These are phyloP conservation scores for Pisolithus tinctorius DNA, from an alignment of 768 basidiomycete species.

Conservation along the genomic window DNA sequence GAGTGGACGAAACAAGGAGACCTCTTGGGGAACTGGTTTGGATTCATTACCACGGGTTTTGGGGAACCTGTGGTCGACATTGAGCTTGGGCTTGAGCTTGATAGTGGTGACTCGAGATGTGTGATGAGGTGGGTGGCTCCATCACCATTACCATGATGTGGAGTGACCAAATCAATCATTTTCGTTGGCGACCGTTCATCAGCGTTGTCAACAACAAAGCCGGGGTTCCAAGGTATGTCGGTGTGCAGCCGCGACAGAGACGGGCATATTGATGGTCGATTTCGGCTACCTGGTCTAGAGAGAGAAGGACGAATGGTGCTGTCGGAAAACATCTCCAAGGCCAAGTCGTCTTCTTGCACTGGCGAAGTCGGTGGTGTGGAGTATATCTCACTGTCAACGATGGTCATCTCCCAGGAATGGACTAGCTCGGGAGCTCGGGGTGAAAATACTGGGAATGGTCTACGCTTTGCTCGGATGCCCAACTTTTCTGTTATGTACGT, in stretches of 20 bases:
- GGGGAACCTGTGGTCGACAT: slow-evolving; percentile 18
- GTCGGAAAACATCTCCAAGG: slow-evolving; percentile 7
- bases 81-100: slow-evolving; percentile 20
- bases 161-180: slow-evolving; percentile 8
- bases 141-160: slow-evolving; percentile 1
- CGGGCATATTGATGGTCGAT: slow-evolving; percentile 23
- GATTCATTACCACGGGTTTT: slow-evolving; percentile 22
- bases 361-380: slow-evolving; percentile 41
- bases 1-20: slow-evolving; percentile 95
- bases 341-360: slow-evolving; percentile 9
- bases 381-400: slow-evolving; percentile 34
- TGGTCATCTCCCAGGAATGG: slow-evolving; percentile 22
- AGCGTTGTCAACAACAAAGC: slow-evolving; percentile 31
- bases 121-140: slow-evolving; percentile 12
- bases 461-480: background rate
- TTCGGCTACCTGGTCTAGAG: slow-evolving; percentile 28
- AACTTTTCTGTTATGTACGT: background rate
- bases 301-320: slow-evolving; percentile 31
- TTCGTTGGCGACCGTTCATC: slow-evolving; percentile 24
- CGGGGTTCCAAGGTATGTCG: slow-evolving; percentile 27
- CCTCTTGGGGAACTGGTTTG: slow-evolving; percentile 20
- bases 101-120: slow-evolving; percentile 10
- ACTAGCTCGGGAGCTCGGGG: slow-evolving; percentile 1
- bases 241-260: slow-evolving; percentile 26
- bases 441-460: slow-evolving; percentile 9